Evolutionary conservation across 1,139 yeast genomes (phyloP), one percentile per base, ranked within the genome.

Genomic region (Arxiozyma heterogenica): DNA sequence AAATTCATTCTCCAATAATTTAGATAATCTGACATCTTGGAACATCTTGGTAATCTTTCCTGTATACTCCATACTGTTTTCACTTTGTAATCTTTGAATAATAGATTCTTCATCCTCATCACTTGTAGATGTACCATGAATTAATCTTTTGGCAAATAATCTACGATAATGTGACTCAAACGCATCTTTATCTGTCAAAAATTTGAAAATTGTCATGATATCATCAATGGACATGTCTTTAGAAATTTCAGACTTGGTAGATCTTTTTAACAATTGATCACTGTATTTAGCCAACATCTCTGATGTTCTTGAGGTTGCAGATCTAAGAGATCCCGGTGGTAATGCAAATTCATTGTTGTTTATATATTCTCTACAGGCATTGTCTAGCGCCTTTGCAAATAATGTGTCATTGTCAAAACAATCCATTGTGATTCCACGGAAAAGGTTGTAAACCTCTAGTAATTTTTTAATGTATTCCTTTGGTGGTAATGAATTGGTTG

Each of bases 41-140:
- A 94, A 91, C 99, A 94, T 94, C 64, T 91, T 86, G 46, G 96
- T 89, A 72, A 94, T 86, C 69, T 90, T 93, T 55, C 90, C 85
- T 1, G 98, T 91, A 70, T 90, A 94, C 64, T 93, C 98, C 66
- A 84, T 78, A 22, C 96, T 91, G 70, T 94, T 91, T 59, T 87
- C 96, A 57, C 87, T 88, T 69, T 91, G 95, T 60, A 94, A 78
- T 64, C 87, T 81, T 64, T 90, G 89, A 57, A 94, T 88, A 62
- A 94, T 84, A 57, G 82, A 75, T 61, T 89, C 94, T 72, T 94
- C 99, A 58, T 90, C 84, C 62, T 83, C 89, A 55, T 83, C 86
- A 30, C 94, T 84, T 39, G 89, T 82, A 47, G 95, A 84, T 41
- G 89, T 84, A 56, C 88, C 86, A 66, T 86, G 85, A 61, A 93